phyloP scores from a whole-genome alignment of 192 early-diverging fungal genomes.

The Chytriomyces sp. region DNA sequence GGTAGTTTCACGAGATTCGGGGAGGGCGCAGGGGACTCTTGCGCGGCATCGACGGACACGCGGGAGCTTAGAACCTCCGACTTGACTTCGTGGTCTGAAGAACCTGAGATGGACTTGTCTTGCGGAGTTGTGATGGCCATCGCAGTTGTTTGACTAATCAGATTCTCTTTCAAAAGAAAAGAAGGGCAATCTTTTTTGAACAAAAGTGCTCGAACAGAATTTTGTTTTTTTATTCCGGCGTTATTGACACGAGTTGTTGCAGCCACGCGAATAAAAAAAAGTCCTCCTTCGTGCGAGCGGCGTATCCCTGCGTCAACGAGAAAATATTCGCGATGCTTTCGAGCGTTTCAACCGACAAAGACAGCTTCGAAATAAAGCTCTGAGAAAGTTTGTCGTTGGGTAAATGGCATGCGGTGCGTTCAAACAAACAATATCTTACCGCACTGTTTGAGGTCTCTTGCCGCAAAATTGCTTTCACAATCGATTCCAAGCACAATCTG shows the following conservation, averaged over 20 bases:
- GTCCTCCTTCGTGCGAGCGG: conserved; percentile 7
- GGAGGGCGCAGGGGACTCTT: not conserved
- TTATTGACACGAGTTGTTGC: not conserved
- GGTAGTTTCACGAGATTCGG: not conserved
- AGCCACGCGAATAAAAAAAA: conserved; percentile 20
- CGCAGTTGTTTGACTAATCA: no score
- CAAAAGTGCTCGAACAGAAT: no score
- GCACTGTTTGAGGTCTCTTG: not conserved
- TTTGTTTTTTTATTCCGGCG: not conserved
- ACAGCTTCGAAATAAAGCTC: not conserved
- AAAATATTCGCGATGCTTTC: conserved; percentile 12
- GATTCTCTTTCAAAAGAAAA: no score
- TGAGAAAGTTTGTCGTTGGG: not conserved
- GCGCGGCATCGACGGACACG: no score
- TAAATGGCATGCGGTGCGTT: not conserved
- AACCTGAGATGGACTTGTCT: no score
- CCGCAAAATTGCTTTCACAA: conserved; percentile 10
- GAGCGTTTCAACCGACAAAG: conserved; percentile 1
- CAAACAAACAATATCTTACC: not conserved
- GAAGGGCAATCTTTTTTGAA: no score
- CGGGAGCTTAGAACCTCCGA: no score
- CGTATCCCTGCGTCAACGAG: conserved; percentile 7
- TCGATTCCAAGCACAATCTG: not conserved
- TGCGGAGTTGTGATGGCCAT: no score
- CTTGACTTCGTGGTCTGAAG: no score